A percentile compares a stretch with the other conserved stretches of the same genome.
Evolutionary conservation across 1,139 yeast genomes (phyloP).

Genomic region (Magnusiomyces paraingens): DNA sequence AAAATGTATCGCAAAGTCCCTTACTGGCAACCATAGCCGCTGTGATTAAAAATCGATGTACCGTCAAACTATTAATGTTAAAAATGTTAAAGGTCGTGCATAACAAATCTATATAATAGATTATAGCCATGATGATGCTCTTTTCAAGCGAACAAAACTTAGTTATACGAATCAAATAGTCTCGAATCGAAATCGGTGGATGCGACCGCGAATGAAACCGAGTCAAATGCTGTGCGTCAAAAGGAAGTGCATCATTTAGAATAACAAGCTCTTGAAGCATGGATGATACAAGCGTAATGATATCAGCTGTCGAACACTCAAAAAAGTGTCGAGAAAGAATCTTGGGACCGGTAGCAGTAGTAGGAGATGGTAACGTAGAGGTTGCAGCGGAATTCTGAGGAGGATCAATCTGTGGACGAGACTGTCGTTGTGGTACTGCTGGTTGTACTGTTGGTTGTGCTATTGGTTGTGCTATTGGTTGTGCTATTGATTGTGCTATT

Average conservation of each 20-base stretch:
- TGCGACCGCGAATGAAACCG: constrained; percentile 91
- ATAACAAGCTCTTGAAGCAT: constrained; percentile 70
- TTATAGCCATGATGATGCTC: constrained; percentile 69
- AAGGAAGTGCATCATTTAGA: constrained; percentile 55
- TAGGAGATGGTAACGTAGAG: neutral
- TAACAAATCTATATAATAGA: constrained; percentile 81
- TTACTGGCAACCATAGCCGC: constrained; percentile 90
- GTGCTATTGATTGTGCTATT: constrained; percentile 1
- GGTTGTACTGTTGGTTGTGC: constrained; percentile 2
- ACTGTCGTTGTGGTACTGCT: neutral
- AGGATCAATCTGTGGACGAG: neutral
- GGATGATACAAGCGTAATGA: constrained; percentile 65
- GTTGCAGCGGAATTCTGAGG: neutral
- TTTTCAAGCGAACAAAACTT: constrained; percentile 82
- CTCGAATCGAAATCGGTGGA: constrained; percentile 75
- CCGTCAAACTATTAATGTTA: constrained; percentile 83
- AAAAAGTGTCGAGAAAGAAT: constrained; percentile 53
- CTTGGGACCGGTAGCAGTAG: constrained; percentile 14
- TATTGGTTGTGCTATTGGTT: neutral
- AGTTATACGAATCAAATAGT: constrained; percentile 69
- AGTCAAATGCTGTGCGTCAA: constrained; percentile 49
- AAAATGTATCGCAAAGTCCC: constrained; percentile 89
- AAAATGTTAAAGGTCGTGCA: constrained; percentile 74
- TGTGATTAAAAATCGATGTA: constrained; percentile 82
- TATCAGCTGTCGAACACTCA: constrained; percentile 61